These are phyloP conservation scores for Beverwykella pulmonaria DNA, from an alignment of 495 filamentous ascomycete genomes.

Conservation along the genomic window DNA sequence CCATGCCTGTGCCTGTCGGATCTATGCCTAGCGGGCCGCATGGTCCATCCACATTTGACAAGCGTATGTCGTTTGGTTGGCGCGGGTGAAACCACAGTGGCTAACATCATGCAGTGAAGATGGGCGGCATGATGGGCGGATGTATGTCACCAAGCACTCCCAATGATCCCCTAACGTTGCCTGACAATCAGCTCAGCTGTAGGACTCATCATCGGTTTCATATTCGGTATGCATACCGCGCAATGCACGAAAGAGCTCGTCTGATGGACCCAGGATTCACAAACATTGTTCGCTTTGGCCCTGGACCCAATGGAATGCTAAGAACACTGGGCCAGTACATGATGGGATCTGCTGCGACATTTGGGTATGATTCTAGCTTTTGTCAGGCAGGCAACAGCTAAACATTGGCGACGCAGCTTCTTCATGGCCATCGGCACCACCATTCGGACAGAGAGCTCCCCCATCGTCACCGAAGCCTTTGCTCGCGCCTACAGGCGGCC, in stretches of 20 bases:
- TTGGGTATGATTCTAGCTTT: constrained; percentile 68
- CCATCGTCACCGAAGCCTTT: constrained; percentile 64
- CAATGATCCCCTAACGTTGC: constrained; percentile 14
- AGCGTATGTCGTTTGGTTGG: constrained; percentile 63
- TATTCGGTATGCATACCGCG: constrained; percentile 68
- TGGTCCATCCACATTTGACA: constrained; percentile 87
- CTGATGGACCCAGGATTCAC: constrained; percentile 66
- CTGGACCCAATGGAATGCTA: constrained; percentile 90
- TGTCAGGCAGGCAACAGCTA: constrained; percentile 19
- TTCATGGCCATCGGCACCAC: constrained; percentile 99
- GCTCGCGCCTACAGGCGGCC: constrained; percentile 61
- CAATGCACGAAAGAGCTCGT: background rate
- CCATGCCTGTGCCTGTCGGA: constrained; percentile 71
- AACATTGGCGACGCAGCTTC: constrained; percentile 61
- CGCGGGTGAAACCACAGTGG: constrained; percentile 8
- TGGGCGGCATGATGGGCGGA: constrained; percentile 96
- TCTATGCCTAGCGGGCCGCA: constrained; percentile 46
- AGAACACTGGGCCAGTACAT: constrained; percentile 95
- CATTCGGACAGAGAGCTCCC: constrained; percentile 81
- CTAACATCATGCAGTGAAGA: constrained; percentile 71
- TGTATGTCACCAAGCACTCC: constrained; percentile 62
- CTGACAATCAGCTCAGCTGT: constrained; percentile 63
- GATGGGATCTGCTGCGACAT: constrained; percentile 93
- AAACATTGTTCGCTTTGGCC: constrained; percentile 91
- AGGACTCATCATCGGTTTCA: constrained; percentile 94